Evolutionary conservation across 208 protist genomes (phyloP), one percentile per base, ranked within the genome.

Genomic region (Trypanosoma melophagium): DNA sequence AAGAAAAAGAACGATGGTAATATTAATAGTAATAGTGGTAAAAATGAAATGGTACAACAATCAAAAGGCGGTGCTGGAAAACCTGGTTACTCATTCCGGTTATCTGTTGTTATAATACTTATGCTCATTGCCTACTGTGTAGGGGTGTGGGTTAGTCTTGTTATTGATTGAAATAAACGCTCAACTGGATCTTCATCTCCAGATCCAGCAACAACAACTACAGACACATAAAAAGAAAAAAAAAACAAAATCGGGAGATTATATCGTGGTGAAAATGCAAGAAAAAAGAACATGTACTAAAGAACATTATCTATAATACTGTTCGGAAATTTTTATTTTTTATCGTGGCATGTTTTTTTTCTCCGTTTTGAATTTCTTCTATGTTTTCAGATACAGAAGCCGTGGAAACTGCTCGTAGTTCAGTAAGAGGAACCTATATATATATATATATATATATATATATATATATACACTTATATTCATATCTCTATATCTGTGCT

Each of bases 391-490:
- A 35, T 35, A 35, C 28, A 35, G 28, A 35, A 7, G 28, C 28
- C 28, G 28, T 35, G 5, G 28, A 5, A 35, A 5, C 28, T 35
- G 28, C 5, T 35, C 1, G 28, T 35, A 5, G 28, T 35, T 35
- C 5, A 35, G 28, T 35, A 35, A 35, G 28, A 35, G 1, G 28
- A 35, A 35, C 28, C 28, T 53, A 53, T 53, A 8, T 60, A 59
- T 59, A 25, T 66, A 53, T 60, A 68, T 69, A 65, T 61, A 60
- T 65, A 70, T 1, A 28, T 25, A 54, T 54, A 31, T 54, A 54
- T 42, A 66, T 35, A 54, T 65, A 58, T 54, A 45, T 65, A 66
- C 58, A 62, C 52, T 59, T 71, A 62, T 56, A 25, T 69, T 16
- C 49, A 22, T 56, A 35, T 60, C n/a, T 72, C 16, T 72, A 49